phyloP scores from a whole-genome alignment of 176 grass and related monocot species.

The Guadua angustifolia region DNA sequence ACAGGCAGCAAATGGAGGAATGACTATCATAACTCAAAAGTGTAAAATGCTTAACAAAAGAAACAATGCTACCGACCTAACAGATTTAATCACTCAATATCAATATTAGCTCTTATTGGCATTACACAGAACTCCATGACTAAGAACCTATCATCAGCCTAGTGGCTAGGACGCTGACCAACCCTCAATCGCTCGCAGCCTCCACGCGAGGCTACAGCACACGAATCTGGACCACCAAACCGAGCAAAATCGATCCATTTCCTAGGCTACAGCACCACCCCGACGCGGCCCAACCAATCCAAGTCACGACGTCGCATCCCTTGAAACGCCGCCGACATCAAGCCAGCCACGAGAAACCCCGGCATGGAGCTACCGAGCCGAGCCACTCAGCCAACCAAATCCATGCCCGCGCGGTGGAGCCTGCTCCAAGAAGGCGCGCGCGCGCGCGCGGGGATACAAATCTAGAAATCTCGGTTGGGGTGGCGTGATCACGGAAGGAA shows the following conservation, averaged over 20 bases:
- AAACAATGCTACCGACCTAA: constrained; percentile 16
- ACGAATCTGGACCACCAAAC: constrained; percentile 1
- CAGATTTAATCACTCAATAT: constrained; percentile 28
- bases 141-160: not conserved
- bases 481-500: constrained; percentile 33
- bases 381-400: constrained; percentile 11
- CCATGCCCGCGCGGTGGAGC: not conserved
- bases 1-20: constrained; percentile 36
- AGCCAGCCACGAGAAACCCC: not conserved
- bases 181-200: not conserved
- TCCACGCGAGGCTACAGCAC: not conserved
- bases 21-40: constrained; percentile 26
- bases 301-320: constrained; percentile 6
- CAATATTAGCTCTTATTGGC: constrained; percentile 11
- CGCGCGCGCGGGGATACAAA: not conserved
- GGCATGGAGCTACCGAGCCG: not conserved
- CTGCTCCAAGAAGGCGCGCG: constrained; percentile 13
- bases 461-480: not conserved
- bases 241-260: constrained; percentile 1
- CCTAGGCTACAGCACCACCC: not conserved
- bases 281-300: constrained; percentile 31
- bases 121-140: not conserved
- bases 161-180: not conserved
- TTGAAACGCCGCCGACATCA: not conserved
- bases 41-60: constrained; percentile 18